Percentiles rank a stretch among this genome's conserved stretches.
These are phyloP conservation scores for Phaeolepiota aurea DNA, from an alignment of 768 basidiomycete genomes.

Conservation along the genomic window DNA sequence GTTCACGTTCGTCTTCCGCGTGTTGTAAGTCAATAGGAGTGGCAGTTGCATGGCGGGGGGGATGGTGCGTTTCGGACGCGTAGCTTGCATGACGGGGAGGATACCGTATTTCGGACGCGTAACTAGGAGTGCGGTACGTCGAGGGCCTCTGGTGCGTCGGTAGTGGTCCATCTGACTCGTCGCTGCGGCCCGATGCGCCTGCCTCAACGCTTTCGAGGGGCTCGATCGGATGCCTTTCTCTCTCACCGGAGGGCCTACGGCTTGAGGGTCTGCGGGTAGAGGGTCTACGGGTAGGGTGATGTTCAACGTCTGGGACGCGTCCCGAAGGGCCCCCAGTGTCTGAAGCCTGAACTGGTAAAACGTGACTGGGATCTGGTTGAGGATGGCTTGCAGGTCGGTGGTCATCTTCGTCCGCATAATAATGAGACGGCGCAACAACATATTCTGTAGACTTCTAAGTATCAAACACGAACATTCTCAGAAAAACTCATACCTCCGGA, in stretches of 20 bases:
- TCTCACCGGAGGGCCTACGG: background rate
- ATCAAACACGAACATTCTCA: too few relatives aligned
- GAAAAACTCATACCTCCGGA: too few relatives aligned
- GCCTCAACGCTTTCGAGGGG: background rate
- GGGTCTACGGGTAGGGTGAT: too few relatives aligned
- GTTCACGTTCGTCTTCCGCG: conserved; percentile 41
- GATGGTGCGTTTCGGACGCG: conserved; percentile 4
- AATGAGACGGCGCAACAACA: conserved; percentile 9
- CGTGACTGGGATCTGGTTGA: too few relatives aligned
- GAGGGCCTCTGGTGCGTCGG: background rate
- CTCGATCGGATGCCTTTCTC: background rate
- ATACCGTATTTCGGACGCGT: background rate
- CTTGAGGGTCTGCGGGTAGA: too few relatives aligned
- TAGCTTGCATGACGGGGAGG: background rate
- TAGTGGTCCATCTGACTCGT: background rate
- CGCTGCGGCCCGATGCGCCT: background rate
- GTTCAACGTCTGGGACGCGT: too few relatives aligned
- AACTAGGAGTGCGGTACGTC: background rate
- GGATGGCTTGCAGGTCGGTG: conserved; percentile 3
- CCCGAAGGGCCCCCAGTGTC: too few relatives aligned
- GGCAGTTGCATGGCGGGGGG: conserved; percentile 21
- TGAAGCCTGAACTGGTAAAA: too few relatives aligned
- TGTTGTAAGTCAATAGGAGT: conserved; percentile 31
- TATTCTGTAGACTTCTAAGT: too few relatives aligned
- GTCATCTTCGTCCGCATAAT: conserved; percentile 4